Percentiles rank a stretch among this genome's conserved stretches.
phyloP scores from a whole-genome alignment of 2,329 filamentous ascomycete genomes.

The Monosporascus ibericus region DNA sequence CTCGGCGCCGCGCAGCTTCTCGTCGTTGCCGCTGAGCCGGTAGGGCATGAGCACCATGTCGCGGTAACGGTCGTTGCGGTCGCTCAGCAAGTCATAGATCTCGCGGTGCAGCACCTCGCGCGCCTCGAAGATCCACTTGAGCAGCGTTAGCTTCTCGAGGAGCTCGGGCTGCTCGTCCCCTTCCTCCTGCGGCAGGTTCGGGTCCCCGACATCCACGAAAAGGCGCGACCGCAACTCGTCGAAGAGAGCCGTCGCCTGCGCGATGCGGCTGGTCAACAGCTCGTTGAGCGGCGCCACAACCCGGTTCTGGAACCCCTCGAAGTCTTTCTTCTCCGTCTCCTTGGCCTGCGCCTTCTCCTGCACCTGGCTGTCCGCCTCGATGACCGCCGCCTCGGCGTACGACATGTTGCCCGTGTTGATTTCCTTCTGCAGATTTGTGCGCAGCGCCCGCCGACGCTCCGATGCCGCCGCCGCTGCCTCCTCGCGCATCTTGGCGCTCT shows the following conservation, averaged over 20 bases:
- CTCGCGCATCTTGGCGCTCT: slow-evolving; percentile 51
- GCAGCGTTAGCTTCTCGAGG: slow-evolving; percentile 84
- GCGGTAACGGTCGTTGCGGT: slow-evolving; percentile 81
- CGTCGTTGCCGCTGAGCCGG: slow-evolving; percentile 63
- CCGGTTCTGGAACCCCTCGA: slow-evolving; percentile 75
- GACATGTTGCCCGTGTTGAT: slow-evolving; percentile 72
- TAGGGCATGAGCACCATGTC: slow-evolving; percentile 81
- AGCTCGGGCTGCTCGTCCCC: slow-evolving; percentile 93
- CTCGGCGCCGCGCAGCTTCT: slow-evolving; percentile 73
- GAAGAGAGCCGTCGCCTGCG: slow-evolving; percentile 69
- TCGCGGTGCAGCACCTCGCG: slow-evolving; percentile 83
- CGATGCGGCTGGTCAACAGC: slow-evolving; percentile 69
- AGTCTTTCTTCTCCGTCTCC: slow-evolving; percentile 70
- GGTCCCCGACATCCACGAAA: slow-evolving; percentile 64
- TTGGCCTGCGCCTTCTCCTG: slow-evolving; percentile 67
- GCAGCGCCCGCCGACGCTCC: slow-evolving; percentile 57
- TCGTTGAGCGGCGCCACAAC: slow-evolving; percentile 83
- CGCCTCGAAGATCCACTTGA: slow-evolving; percentile 96
- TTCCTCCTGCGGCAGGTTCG: slow-evolving; percentile 87
- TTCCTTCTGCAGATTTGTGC: slow-evolving; percentile 70
- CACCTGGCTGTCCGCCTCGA: slow-evolving; percentile 67
- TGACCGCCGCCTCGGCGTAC: slow-evolving; percentile 75
- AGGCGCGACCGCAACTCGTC: slow-evolving; percentile 66
- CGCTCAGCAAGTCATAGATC: slow-evolving; percentile 76
- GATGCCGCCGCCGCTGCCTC: slow-evolving; percentile 44